These are phyloP conservation scores for Tetradesmus obliquus DNA, from an alignment of 139 green algal genomes.

Conservation along the genomic window DNA sequence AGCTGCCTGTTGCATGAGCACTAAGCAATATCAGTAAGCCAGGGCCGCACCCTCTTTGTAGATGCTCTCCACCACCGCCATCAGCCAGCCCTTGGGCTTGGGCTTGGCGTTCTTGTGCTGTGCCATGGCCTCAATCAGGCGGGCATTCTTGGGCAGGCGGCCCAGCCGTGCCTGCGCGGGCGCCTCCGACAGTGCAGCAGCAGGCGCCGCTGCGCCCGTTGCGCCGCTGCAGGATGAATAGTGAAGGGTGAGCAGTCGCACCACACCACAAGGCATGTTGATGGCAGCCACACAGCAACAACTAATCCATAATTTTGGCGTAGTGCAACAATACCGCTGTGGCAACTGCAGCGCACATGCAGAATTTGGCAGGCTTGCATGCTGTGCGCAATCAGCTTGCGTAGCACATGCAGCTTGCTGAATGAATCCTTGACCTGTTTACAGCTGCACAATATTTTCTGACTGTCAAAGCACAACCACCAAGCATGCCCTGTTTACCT, in stretches of 20 bases:
- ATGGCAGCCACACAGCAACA: no score
- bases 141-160: constrained; percentile 60
- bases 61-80: constrained; percentile 61
- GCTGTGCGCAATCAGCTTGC: background rate
- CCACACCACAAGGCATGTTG: background rate
- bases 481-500: no score
- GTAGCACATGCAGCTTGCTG: background rate
- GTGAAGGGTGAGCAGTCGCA: background rate
- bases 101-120: constrained; percentile 60
- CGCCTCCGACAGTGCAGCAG: constrained; percentile 4
- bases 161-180: constrained; percentile 46
- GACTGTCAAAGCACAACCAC: no score
- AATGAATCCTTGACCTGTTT: background rate
- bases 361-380: background rate
- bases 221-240: background rate
- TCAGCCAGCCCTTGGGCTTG: constrained; percentile 66
- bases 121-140: constrained; percentile 59
- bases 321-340: no score
- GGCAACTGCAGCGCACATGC: no score
- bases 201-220: background rate
- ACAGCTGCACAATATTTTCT: no score
- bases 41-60: constrained; percentile 62
- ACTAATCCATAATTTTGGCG: no score
- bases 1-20: background rate
- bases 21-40: no score